phyloP scores from a whole-genome alignment of 495 filamentous ascomycete genomes.

The Penicillium riverlandense region DNA sequence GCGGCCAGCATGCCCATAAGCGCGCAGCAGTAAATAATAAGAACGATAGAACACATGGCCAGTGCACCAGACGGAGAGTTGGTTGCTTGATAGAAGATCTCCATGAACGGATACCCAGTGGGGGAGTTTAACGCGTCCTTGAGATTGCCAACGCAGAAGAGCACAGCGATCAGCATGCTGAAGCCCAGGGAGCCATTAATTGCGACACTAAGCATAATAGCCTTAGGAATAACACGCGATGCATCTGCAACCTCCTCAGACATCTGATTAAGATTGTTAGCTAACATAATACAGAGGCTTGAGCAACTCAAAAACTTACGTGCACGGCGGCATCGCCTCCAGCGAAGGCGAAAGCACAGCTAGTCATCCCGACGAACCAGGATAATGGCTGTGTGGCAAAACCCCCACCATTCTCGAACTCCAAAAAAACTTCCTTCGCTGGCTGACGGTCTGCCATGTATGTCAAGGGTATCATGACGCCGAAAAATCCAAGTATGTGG shows the following conservation, averaged over 20 bases:
- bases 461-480: constrained; percentile 32
- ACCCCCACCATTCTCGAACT: constrained; percentile 27
- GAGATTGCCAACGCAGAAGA: constrained; percentile 32
- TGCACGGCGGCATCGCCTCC: constrained; percentile 25
- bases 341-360: constrained; percentile 19
- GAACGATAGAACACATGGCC: constrained; percentile 23
- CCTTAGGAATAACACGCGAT: constrained; percentile 19
- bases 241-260: constrained; percentile 37
- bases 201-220: constrained; percentile 25
- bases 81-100: constrained; percentile 40
- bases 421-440: constrained; percentile 21
- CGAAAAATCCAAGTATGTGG: constrained; percentile 40
- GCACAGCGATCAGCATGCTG: constrained; percentile 28
- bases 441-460: constrained; percentile 16
- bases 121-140: constrained; percentile 17
- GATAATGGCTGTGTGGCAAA: constrained; percentile 27
- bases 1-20: constrained; percentile 41
- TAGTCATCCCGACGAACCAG: constrained; percentile 26
- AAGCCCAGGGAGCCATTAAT: constrained; percentile 35
- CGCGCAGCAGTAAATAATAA: constrained; percentile 24
- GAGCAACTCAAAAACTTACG: constrained; percentile 4
- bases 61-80: constrained; percentile 32
- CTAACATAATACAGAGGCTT: constrained; percentile 28
- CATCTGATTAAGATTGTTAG: constrained; percentile 27
- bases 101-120: constrained; percentile 43